Percentiles rank a stretch among this genome's conserved stretches.
phyloP scores from a whole-genome alignment of 306 rosid species.

The Pyrus communis region DNA sequence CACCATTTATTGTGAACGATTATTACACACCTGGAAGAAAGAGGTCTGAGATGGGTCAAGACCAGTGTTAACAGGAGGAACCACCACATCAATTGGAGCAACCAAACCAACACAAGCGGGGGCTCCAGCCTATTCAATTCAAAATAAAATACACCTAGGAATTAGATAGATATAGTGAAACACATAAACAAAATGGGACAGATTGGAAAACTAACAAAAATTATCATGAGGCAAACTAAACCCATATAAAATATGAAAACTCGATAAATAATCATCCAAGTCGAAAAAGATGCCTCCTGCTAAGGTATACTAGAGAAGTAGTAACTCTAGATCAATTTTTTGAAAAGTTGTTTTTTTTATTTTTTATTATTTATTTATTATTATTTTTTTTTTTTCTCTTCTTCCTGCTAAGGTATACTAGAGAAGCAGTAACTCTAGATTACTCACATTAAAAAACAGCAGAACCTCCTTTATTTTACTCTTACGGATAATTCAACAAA shows the following conservation, averaged over 20 bases:
- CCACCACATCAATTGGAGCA: slow-evolving; percentile 90
- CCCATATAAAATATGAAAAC: background rate
- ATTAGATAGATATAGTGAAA: background rate
- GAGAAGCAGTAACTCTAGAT: too few relatives aligned
- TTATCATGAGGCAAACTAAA: background rate
- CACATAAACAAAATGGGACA: background rate
- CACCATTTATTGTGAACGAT: background rate
- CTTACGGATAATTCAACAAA: too few relatives aligned
- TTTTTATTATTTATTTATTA: too few relatives aligned
- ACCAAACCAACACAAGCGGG: slow-evolving; percentile 98
- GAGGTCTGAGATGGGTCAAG: slow-evolving; percentile 95
- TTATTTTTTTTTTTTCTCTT: too few relatives aligned
- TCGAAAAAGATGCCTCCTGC: too few relatives aligned
- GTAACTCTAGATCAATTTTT: too few relatives aligned
- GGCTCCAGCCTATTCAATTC: slow-evolving; percentile 59
- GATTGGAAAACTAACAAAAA: background rate
- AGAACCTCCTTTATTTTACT: too few relatives aligned
- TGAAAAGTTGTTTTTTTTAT: too few relatives aligned
- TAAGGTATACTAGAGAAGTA: background rate
- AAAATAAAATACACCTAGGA: background rate
- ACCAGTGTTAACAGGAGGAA: slow-evolving; percentile 91
- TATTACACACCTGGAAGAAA: slow-evolving; percentile 69
- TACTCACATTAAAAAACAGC: too few relatives aligned
- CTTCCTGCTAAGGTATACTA: background rate
- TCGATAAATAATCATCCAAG: background rate